phyloP scores from a whole-genome alignment of 495 filamentous ascomycete genomes.

The Aeminium ludgeri region DNA sequence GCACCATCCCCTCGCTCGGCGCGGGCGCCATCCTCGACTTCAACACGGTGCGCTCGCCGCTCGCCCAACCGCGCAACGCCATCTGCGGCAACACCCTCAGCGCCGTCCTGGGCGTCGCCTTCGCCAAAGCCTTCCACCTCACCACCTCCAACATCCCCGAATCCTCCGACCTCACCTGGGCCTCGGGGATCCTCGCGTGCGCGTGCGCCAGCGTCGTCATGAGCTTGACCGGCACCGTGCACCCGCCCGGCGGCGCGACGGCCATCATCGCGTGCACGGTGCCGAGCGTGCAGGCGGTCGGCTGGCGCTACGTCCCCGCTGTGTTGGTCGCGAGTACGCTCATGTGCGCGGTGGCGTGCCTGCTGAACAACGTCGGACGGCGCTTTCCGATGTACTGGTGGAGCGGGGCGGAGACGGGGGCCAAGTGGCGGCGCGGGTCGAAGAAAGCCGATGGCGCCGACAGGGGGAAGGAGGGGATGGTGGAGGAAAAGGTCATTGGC shows the following conservation, averaged over 20 bases:
- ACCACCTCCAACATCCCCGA: slow-evolving; percentile 29
- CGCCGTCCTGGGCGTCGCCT: slow-evolving; percentile 45
- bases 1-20: slow-evolving; percentile 17
- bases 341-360: slow-evolving; percentile 47
- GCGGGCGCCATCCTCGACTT: slow-evolving; percentile 25
- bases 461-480: too few species aligned
- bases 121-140: slow-evolving; percentile 58
- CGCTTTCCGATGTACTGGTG: slow-evolving; percentile 71
- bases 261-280: slow-evolving; percentile 61
- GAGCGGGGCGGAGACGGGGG: slow-evolving; percentile 28
- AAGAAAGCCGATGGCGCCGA: slow-evolving; percentile 17
- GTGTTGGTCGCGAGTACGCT: slow-evolving; percentile 47
- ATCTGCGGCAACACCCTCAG: slow-evolving; percentile 56
- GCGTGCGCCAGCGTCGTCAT: slow-evolving; percentile 53
- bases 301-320: slow-evolving; percentile 57
- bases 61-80: slow-evolving; percentile 67
- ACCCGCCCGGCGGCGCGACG: slow-evolving; percentile 81
- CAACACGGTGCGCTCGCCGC: slow-evolving; percentile 49
- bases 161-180: slow-evolving; percentile 40
- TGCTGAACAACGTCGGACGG: slow-evolving; percentile 63
- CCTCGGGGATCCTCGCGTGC: slow-evolving; percentile 55
- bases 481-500: too few species aligned
- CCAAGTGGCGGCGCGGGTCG: slow-evolving; percentile 12
- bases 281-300: slow-evolving; percentile 36
- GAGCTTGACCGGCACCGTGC: slow-evolving; percentile 60